Conservation (phyloP, 2,329 filamentous ascomycete genomes). For the Malbranchea zuffiana region DNA sequence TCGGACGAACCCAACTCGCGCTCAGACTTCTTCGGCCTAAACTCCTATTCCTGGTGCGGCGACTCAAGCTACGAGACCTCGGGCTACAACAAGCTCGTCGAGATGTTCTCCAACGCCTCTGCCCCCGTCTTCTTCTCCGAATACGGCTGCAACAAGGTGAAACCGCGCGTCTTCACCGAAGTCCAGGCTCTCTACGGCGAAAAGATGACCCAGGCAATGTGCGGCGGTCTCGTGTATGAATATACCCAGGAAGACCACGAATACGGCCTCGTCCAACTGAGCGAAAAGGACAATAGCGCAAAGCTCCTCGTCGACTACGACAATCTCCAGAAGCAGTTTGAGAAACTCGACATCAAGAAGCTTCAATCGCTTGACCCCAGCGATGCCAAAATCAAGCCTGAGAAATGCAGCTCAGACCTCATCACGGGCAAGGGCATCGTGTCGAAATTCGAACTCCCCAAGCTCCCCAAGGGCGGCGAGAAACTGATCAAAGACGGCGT, state of each 20-base stretch:
- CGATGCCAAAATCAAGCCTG: conserved; percentile 45
- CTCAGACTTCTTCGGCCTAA: conserved; percentile 55
- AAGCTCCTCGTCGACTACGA: conserved; percentile 56
- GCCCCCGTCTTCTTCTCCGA: conserved; percentile 58
- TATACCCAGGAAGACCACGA: conserved; percentile 40
- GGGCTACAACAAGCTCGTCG: conserved; percentile 47
- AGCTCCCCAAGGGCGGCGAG: conserved; percentile 54
- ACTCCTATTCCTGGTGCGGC: conserved; percentile 60
- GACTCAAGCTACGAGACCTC: conserved; percentile 43
- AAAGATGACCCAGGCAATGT: conserved; percentile 49
- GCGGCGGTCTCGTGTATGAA: conserved; percentile 46
- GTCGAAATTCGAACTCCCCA: conserved; percentile 68
- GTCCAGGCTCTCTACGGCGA: conserved; percentile 49
- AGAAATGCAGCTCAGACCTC: conserved; percentile 54
- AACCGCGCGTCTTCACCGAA: conserved; percentile 49
- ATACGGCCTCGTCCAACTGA: conserved; percentile 51
- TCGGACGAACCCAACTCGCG: conserved; percentile 41
- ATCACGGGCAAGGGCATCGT: conserved; percentile 59
- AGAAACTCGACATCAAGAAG: conserved; percentile 58
- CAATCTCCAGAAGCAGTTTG: conserved; percentile 64
- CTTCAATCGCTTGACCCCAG: conserved; percentile 54
- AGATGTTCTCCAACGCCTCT: conserved; percentile 47
- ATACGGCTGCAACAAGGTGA: conserved; percentile 53
- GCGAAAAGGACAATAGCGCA: conserved; percentile 43
- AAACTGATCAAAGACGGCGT: conserved; percentile 69